phyloP scores from a whole-genome alignment of 768 basidiomycete species.

The Tremella mesenterica region DNA sequence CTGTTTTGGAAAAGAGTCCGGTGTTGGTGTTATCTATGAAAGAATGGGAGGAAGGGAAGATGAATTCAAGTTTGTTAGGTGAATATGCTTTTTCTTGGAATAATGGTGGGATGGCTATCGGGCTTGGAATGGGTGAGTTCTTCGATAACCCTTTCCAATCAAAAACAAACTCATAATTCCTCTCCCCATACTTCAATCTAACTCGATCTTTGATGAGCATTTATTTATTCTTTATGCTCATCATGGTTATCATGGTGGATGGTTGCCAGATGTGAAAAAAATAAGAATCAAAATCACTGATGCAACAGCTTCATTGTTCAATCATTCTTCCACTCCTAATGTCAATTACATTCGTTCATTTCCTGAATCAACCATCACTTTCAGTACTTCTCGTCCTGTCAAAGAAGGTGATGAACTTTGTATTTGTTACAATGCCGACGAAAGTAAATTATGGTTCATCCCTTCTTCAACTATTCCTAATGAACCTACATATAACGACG shows the following conservation, averaged over 20 bases:
- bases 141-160: neutral
- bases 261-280: too few relatives aligned
- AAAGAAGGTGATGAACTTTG: conserved; percentile 35
- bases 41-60: conserved; percentile 50
- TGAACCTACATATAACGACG: too few relatives aligned
- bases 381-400: conserved; percentile 26
- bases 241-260: too few relatives aligned
- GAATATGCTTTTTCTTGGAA: conserved; percentile 43
- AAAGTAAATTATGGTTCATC: conserved; percentile 42
- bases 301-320: conserved; percentile 37
- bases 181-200: neutral
- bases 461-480: too few relatives aligned
- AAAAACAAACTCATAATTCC: neutral
- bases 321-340: conserved; percentile 42
- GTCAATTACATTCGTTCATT: conserved; percentile 40
- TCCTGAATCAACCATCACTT: conserved; percentile 25
- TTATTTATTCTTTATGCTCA: too few relatives aligned
- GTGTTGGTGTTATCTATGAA: conserved; percentile 64
- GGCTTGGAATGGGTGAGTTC: conserved; percentile 36
- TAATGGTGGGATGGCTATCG: conserved; percentile 38
- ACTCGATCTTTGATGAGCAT: too few relatives aligned
- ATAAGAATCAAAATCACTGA: too few relatives aligned
- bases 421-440: conserved; percentile 42
- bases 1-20: conserved; percentile 74
- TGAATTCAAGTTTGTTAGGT: conserved; percentile 37